Conservation (phyloP, 768 basidiomycete species). For the Kwoniella shandongensis region DNA sequence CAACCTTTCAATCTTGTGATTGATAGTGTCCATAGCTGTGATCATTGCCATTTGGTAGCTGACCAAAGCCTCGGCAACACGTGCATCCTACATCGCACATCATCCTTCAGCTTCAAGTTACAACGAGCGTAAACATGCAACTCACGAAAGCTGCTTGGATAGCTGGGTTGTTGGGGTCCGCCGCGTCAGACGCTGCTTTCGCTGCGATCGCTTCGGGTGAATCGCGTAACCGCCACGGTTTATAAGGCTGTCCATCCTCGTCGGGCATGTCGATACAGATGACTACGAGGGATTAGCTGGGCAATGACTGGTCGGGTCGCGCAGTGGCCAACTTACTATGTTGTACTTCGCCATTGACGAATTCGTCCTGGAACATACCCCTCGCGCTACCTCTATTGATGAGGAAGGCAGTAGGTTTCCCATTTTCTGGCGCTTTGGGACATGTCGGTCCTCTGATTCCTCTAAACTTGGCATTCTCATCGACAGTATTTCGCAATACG, state of each 20-base stretch:
- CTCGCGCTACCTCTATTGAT: conserved; percentile 51
- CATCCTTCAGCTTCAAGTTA: not conserved
- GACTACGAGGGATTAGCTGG: conserved; percentile 33
- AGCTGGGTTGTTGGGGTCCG: conserved; percentile 9
- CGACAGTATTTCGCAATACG: conserved; percentile 44
- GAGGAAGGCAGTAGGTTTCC: conserved; percentile 47
- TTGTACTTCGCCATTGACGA: conserved; percentile 55
- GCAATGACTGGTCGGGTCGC: not conserved
- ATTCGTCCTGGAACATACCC: conserved; percentile 52
- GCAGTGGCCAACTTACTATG: conserved; percentile 41
- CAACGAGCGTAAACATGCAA: not conserved
- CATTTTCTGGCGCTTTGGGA: conserved; percentile 52
- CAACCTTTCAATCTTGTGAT: conserved; percentile 33
- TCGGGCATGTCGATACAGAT: conserved; percentile 52
- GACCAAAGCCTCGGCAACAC: conserved; percentile 50
- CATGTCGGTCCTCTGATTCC: conserved; percentile 47
- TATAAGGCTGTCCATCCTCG: conserved; percentile 44
- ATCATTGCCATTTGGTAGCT: conserved; percentile 51
- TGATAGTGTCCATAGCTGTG: conserved; percentile 38
- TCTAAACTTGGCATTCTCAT: conserved; percentile 41
- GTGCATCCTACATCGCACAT: conserved; percentile 38
- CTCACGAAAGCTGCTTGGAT: conserved; percentile 19
- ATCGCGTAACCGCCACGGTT: conserved; percentile 50
- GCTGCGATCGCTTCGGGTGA: conserved; percentile 41
- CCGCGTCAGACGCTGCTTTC: conserved; percentile 26